phyloP scores from a whole-genome alignment of 2,329 filamentous ascomycete genomes.

The Cladosporium austrohemisphaericum region DNA sequence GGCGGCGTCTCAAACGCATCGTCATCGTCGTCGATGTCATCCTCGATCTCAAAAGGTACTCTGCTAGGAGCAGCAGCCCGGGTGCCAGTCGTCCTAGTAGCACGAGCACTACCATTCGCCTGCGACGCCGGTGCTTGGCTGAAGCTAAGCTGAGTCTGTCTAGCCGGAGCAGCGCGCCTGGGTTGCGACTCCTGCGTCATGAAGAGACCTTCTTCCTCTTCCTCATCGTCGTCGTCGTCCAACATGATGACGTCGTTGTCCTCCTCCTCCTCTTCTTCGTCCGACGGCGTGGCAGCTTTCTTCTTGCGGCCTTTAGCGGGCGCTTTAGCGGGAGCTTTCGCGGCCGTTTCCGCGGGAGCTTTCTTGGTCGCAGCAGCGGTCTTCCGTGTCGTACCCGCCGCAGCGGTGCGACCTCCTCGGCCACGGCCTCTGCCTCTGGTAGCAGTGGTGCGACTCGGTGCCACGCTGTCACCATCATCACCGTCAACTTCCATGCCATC shows the following conservation, averaged over 20 bases:
- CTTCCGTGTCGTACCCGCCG: conserved; percentile 41
- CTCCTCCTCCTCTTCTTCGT: conserved; percentile 43
- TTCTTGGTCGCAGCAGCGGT: conserved; percentile 37
- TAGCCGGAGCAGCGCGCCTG: conserved; percentile 22
- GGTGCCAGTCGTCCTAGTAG: neutral
- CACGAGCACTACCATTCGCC: neutral
- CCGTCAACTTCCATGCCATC: conserved; percentile 47
- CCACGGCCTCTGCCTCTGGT: conserved; percentile 47
- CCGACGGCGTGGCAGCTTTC: conserved; percentile 36
- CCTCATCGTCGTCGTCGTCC: conserved; percentile 43
- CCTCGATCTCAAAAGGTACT: conserved; percentile 41
- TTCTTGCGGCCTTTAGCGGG: conserved; percentile 34
- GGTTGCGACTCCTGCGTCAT: conserved; percentile 31
- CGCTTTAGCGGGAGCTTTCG: conserved; percentile 29
- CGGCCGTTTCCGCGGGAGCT: conserved; percentile 34
- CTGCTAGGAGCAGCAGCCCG: conserved; percentile 23
- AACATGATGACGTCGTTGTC: conserved; percentile 42
- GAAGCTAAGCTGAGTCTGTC: conserved; percentile 42
- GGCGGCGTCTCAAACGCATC: conserved; percentile 34
- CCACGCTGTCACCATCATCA: conserved; percentile 28
- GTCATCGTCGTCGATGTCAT: conserved; percentile 38
- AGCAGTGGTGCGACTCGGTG: conserved; percentile 37
- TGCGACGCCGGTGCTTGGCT: conserved; percentile 30
- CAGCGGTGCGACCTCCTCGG: conserved; percentile 38
- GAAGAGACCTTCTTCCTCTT: conserved; percentile 46